These are phyloP conservation scores for Xanthoceras sorbifolium DNA, from an alignment of 345 rosid species.

Conservation along the genomic window DNA sequence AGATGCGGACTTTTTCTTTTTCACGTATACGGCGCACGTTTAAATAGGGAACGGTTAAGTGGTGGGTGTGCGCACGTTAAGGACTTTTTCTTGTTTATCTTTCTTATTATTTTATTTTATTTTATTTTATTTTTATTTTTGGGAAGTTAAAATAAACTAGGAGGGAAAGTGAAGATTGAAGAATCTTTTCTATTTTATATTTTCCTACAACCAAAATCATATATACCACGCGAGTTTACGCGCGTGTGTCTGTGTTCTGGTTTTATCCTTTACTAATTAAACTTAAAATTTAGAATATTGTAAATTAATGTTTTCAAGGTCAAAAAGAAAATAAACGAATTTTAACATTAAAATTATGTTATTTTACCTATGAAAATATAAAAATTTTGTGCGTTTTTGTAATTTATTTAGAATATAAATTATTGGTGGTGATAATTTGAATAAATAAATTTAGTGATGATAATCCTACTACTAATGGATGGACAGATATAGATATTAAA, in stretches of 20 bases:
- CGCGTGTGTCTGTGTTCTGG: background rate
- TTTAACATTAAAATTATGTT: no score
- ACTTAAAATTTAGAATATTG: no score
- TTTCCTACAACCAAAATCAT: background rate
- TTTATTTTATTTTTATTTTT: background rate
- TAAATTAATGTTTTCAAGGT: no score
- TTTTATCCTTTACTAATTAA: background rate
- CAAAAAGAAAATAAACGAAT: no score
- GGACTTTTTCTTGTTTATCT: slow-evolving; percentile 1
- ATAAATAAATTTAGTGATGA: no score
- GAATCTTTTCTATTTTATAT: background rate
- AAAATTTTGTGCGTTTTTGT: no score
- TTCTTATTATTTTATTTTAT: background rate
- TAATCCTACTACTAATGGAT: no score
- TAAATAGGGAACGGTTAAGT: slow-evolving; percentile 33
- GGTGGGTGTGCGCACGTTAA: slow-evolving; percentile 14
- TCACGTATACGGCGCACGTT: slow-evolving; percentile 21
- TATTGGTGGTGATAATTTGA: no score
- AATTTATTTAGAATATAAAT: no score
- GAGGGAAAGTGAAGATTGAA: slow-evolving; percentile 7
- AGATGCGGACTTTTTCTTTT: slow-evolving; percentile 33
- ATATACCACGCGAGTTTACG: background rate
- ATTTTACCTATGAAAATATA: no score
- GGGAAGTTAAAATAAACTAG: slow-evolving; percentile 3
- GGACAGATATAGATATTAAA: no score